Base-by-base conservation (phyloP, 2,329 filamentous ascomycete species). In the Chrysosporium keratinophilum region DNA sequence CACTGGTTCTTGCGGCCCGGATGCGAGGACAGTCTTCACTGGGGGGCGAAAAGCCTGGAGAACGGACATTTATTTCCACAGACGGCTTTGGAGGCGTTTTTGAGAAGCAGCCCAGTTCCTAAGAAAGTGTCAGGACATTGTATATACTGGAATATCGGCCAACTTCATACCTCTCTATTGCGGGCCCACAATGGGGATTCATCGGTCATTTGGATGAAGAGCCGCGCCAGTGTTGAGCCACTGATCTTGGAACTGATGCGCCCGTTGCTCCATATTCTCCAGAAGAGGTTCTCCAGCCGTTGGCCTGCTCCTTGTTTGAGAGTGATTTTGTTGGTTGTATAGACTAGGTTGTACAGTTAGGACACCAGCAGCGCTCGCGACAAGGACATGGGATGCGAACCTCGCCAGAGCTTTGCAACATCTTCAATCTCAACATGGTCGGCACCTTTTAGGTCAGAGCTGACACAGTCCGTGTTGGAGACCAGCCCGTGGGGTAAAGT, bases 201-300 rank as follows among this genome's bases (percentile, higher is more conserved):
- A 19, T 70, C 65, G 41, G 69, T 67, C 50, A 78, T 74, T 47
- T 67, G 64, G 44, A 69, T 62, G 45, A 77, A 76, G 43, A 77
- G 62, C 4, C 51, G 61, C 9, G 71, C 71, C 52, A 78, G 60
- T 9, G 63, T 69, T 10, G 65, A 64, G 17, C 71, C 67, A 45
- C 64, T 67, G 7, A 76, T 66, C 5, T 62, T 65, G 12, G 62
- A 58, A 15, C 64, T 62, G 12, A 75, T 65, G 6, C 60, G 61
- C 5, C 66, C 61, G 51, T 67, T 74, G 48, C 73, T 67, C 74
- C 73, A 77, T 57, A 78, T 72, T 51, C 76, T 66, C 76, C 76
- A 78, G 60, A 78, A 78, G 31, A 78, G 66, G 60, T 77, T 76
- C 55, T 76, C 73, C n/a, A 77, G 63, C 54, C 76, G 67, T 51